Conservation (phyloP, 345 rosid genomes). For the Erucastrum elatum region DNA sequence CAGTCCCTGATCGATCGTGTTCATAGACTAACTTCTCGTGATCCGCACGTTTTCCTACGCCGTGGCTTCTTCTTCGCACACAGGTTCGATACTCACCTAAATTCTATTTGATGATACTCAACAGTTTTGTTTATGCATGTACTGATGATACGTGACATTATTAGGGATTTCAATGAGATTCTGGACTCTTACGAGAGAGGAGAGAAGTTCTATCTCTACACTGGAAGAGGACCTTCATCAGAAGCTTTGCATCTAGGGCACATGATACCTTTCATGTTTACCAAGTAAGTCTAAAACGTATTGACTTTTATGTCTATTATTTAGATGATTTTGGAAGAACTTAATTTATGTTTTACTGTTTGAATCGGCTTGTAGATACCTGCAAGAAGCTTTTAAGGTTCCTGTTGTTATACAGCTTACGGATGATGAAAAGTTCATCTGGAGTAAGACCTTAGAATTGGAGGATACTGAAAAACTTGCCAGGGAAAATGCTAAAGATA, state of each 20-base stretch:
- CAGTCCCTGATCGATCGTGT: too few species aligned
- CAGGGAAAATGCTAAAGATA: slow-evolving; percentile 86
- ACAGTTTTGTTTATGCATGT: too few species aligned
- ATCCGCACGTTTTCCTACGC: background rate
- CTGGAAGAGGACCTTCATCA: background rate
- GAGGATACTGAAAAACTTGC: slow-evolving; percentile 88
- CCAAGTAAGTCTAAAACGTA: slow-evolving; percentile 52
- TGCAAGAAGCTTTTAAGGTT: slow-evolving; percentile 87
- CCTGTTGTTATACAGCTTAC: slow-evolving; percentile 92
- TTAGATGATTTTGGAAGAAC: background rate
- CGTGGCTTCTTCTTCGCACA: background rate
- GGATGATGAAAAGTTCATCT: slow-evolving; percentile 86
- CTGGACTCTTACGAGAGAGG: slow-evolving; percentile 35
- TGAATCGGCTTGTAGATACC: slow-evolving; percentile 44
- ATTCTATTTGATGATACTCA: too few species aligned
- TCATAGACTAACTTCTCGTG: background rate
- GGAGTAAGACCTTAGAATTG: slow-evolving; percentile 67
- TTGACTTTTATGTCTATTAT: background rate
- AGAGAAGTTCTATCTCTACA: background rate
- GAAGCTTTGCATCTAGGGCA: background rate
- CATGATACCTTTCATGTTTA: slow-evolving; percentile 70
- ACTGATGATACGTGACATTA: too few species aligned
- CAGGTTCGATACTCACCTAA: background rate
- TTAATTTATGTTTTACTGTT: background rate
- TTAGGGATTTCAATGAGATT: background rate